A percentile compares a stretch with the other conserved stretches of the same genome.
phyloP scores from a whole-genome alignment of 2,329 filamentous ascomycete genomes.

The Blastomyces percursus region DNA sequence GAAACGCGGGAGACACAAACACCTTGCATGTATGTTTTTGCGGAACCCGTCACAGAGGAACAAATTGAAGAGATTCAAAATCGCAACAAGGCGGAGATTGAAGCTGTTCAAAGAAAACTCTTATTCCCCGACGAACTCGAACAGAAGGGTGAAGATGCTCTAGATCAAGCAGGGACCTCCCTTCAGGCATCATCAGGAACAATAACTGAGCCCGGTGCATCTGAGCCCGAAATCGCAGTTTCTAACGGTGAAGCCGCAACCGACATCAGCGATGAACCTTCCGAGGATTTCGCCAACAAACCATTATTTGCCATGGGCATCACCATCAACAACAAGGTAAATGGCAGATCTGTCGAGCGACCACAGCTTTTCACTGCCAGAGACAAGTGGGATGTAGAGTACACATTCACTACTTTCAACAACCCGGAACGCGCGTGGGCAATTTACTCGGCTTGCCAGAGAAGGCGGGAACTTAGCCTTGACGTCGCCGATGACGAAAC shows the following conservation, averaged over 20 bases:
- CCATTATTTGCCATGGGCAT: constrained; percentile 59
- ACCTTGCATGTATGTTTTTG: constrained; percentile 79
- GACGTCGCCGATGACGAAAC: constrained; percentile 24
- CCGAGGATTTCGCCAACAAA: constrained; percentile 11
- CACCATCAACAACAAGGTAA: constrained; percentile 60
- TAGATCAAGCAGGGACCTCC: constrained; percentile 6
- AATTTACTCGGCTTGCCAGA: constrained; percentile 48
- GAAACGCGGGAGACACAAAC: constrained; percentile 55
- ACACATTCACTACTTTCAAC: constrained; percentile 56
- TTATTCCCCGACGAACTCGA: constrained; percentile 27
- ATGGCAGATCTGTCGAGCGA: constrained; percentile 52
- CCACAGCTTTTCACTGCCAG: constrained; percentile 39
- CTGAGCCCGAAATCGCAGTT: not conserved
- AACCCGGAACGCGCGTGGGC: constrained; percentile 32
- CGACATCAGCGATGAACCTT: not conserved
- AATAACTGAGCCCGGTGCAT: not conserved
- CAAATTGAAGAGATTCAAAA: constrained; percentile 66
- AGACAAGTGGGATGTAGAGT: constrained; percentile 64
- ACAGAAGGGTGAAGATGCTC: not conserved
- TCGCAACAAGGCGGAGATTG: constrained; percentile 51
- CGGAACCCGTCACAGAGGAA: constrained; percentile 65
- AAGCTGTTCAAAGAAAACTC: constrained; percentile 53
- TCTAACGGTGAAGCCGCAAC: not conserved
- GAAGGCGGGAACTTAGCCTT: constrained; percentile 43
- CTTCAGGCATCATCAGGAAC: not conserved